phyloP scores from a whole-genome alignment of 2,329 filamentous ascomycete genomes.

The Lasiodiplodia theobromae region DNA sequence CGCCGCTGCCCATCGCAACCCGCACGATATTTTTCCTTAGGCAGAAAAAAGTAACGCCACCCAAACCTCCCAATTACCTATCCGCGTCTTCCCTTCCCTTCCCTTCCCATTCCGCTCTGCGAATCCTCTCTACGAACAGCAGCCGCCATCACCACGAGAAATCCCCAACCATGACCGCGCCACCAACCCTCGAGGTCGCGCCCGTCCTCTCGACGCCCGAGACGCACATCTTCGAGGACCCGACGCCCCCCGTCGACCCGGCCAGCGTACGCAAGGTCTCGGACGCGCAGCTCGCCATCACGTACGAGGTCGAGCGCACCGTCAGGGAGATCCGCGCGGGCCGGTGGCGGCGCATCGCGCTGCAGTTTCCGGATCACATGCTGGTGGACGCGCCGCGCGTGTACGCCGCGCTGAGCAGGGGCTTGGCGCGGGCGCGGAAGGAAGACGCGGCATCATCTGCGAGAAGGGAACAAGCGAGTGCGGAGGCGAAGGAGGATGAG shows the following conservation, averaged over 20 bases:
- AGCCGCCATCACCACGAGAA: neutral
- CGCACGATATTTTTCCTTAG: neutral
- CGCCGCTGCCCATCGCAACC: neutral
- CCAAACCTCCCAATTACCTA: neutral
- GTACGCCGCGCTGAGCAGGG: slow-evolving; percentile 68
- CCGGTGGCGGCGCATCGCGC: slow-evolving; percentile 76
- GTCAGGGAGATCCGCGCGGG: slow-evolving; percentile 75
- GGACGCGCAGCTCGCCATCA: slow-evolving; percentile 74
- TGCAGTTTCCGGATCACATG: slow-evolving; percentile 98
- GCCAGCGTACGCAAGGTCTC: slow-evolving; percentile 50
- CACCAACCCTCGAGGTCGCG: slow-evolving; percentile 41
- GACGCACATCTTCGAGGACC: slow-evolving; percentile 65
- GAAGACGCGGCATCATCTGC: neutral
- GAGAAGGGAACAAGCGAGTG: neutral
- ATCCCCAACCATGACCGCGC: neutral
- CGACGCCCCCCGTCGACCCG: slow-evolving; percentile 51
- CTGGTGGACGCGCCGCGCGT: slow-evolving; percentile 84
- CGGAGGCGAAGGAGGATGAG: neutral
- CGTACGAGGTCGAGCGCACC: slow-evolving; percentile 87
- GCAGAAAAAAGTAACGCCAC: neutral
- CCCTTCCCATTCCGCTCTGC: neutral
- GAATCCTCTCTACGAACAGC: too few relatives aligned
- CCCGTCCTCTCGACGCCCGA: slow-evolving; percentile 70
- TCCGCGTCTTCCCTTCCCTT: neutral
- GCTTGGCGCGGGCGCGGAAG: slow-evolving; percentile 44